Conservation (phyloP, 768 basidiomycete species). For the Calocera viscosa region DNA sequence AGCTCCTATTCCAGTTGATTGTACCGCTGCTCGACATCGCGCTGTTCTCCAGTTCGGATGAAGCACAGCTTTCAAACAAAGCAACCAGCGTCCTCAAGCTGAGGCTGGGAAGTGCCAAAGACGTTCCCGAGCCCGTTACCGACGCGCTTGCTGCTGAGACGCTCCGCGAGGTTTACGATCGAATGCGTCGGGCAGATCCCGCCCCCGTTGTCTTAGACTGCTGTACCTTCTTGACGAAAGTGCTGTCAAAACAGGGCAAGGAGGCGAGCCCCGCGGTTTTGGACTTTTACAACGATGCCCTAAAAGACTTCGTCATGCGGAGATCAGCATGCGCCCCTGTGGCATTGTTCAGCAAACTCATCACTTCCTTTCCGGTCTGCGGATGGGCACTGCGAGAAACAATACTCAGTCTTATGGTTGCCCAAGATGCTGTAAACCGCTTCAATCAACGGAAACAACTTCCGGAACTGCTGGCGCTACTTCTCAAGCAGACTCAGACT, state of each 20-base stretch:
- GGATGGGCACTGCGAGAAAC: neutral
- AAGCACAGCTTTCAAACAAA: constrained; percentile 82
- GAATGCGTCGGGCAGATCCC: neutral
- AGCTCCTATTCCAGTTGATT: constrained; percentile 52
- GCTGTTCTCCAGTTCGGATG: constrained; percentile 53
- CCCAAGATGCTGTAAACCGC: neutral
- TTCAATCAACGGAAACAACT: constrained; percentile 3
- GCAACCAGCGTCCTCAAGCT: constrained; percentile 64
- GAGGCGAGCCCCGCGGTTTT: neutral
- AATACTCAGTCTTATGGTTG: neutral
- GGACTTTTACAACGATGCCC: neutral
- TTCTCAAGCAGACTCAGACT: neutral
- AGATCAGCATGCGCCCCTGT: neutral
- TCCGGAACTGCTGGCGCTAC: neutral
- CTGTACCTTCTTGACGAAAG: neutral
- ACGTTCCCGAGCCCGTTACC: constrained; percentile 40
- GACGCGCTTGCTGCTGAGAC: constrained; percentile 35
- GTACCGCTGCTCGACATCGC: constrained; percentile 67
- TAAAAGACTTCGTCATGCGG: neutral
- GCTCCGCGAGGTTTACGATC: constrained; percentile 52
- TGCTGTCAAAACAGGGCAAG: neutral
- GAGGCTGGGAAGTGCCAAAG: constrained; percentile 63
- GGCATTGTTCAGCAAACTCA: neutral
- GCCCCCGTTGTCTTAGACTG: neutral
- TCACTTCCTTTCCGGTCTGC: neutral